A percentile compares a stretch with the other conserved stretches of the same genome.
phyloP scores from a whole-genome alignment of 306 rosid species.

The Cicer arietinum region DNA sequence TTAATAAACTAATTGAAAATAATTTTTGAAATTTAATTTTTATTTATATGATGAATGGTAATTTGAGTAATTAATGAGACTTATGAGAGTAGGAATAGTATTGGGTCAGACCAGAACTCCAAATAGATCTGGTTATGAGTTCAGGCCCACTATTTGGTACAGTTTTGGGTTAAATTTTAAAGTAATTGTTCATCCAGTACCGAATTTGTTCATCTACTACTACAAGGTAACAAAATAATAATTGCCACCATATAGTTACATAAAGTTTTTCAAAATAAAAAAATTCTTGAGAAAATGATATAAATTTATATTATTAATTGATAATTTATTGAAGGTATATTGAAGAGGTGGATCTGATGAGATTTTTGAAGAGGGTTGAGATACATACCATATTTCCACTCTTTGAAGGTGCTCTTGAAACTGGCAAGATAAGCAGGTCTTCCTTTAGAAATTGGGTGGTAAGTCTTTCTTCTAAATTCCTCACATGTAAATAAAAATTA shows the following conservation, averaged over 20 bases:
- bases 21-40: too few species aligned
- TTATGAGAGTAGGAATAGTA: background rate
- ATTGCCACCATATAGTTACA: too few species aligned
- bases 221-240: too few species aligned
- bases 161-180: too few species aligned
- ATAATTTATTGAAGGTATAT: conserved; percentile 49
- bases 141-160: too few species aligned
- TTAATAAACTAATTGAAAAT: too few species aligned
- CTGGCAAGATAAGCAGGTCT: conserved; percentile 56
- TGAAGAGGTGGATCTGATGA: conserved; percentile 63
- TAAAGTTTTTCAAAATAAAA: background rate
- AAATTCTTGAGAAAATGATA: too few species aligned
- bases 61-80: too few species aligned
- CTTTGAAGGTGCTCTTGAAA: conserved; percentile 64
- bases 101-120: background rate
- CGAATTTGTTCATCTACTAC: too few species aligned
- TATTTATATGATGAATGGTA: too few species aligned
- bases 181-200: too few species aligned
- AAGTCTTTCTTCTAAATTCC: conserved; percentile 33
- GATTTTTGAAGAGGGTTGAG: conserved; percentile 61
- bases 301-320: too few species aligned
- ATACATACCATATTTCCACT: conserved; percentile 63
- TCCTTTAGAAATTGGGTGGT: conserved; percentile 67
- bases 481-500: background rate
- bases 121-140: background rate